Conservation (phyloP, 1,284 basidiomycete species). For the Apiotrichum sp. region DNA sequence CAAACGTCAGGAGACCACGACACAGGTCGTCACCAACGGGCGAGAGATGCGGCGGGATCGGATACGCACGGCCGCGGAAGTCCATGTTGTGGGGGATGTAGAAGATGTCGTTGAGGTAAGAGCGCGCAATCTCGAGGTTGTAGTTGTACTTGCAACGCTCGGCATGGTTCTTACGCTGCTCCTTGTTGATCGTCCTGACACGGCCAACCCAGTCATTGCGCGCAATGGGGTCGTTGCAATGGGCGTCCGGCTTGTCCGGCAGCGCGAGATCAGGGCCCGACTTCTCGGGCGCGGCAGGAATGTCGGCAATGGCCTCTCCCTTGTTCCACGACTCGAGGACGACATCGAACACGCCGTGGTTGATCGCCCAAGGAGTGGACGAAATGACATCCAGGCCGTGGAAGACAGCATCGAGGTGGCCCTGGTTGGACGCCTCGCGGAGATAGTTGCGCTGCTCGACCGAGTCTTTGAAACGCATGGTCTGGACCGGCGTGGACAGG, state of each 20-base stretch:
- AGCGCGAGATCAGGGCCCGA: slow-evolving; percentile 20
- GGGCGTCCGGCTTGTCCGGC: slow-evolving; percentile 60
- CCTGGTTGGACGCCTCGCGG: slow-evolving; percentile 63
- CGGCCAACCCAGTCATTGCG: slow-evolving; percentile 59
- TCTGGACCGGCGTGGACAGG: slow-evolving; percentile 58
- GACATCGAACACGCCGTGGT: slow-evolving; percentile 66
- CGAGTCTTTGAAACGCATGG: slow-evolving; percentile 91
- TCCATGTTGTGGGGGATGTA: slow-evolving; percentile 97
- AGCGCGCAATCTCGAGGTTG: slow-evolving; percentile 91
- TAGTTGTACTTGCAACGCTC: slow-evolving; percentile 93
- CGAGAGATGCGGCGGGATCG: slow-evolving; percentile 90
- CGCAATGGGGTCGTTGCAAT: slow-evolving; percentile 61
- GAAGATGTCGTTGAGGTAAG: slow-evolving; percentile 60
- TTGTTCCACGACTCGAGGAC: slow-evolving; percentile 78
- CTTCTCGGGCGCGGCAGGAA: slow-evolving; percentile 58
- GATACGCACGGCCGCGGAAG: slow-evolving; percentile 96
- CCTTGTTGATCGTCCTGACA: slow-evolving; percentile 58
- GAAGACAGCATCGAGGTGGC: slow-evolving; percentile 78
- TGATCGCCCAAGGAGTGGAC: slow-evolving; percentile 86
- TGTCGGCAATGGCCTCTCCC: slow-evolving; percentile 65
- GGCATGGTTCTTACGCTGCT: slow-evolving; percentile 74
- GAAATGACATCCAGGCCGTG: slow-evolving; percentile 87
- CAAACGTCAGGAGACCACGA: slow-evolving; percentile 82
- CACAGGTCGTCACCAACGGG: slow-evolving; percentile 95
- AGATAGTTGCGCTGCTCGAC: slow-evolving; percentile 81